Evolutionary conservation across 2,329 filamentous ascomycete species (phyloP), one percentile per base, ranked within the genome.

Genomic region (Oidium heveae): DNA sequence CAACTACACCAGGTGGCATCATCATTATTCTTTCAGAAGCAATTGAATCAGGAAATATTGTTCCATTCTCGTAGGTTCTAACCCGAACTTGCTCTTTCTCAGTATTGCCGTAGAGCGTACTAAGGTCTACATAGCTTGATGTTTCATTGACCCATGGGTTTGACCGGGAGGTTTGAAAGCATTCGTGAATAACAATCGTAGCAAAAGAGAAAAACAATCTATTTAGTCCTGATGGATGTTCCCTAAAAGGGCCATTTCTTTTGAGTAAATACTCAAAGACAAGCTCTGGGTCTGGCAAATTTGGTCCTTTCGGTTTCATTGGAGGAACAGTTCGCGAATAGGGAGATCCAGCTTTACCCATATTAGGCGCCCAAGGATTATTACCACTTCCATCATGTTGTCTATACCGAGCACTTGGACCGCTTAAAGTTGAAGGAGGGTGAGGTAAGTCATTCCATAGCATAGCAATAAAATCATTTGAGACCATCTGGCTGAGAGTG

Each of bases 401-500:
- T 58, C 70, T 62, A 59, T 71, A 72, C 57, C 67, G 66, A 13
- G 68, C 60, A 8, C 67, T 65, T 5, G 72, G 72, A 13, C 72
- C 72, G 43, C 71, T 68, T 13, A 69, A 59, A 20, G 71, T 71
- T 1, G 68, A 66, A 5, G 71, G 64, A 13, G 73, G 73, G 60
- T 75, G 73, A 34, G 72, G 72, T 15, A 76, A 64, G 59, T 74
- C 72, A 57, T 71, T 62, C 67, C 70, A 76, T 4, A 76, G 66
- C 72, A 74, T 73, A 6, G 64, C 65, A 56, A 75, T 74, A 62
- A 75, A 75, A 22, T 67, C 68, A 62, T 72, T 68, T 4, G 72
- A 72, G 7, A 73, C 65, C n/a, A 53, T 51, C n/a, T 67, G 61
- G 52, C 69, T 68, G n/a, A 74, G 64, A 13, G 71, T 68, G 58